Evolutionary conservation across 1,284 basidiomycete species (phyloP).

Genomic region (Fistulinella cinereoalba): DNA sequence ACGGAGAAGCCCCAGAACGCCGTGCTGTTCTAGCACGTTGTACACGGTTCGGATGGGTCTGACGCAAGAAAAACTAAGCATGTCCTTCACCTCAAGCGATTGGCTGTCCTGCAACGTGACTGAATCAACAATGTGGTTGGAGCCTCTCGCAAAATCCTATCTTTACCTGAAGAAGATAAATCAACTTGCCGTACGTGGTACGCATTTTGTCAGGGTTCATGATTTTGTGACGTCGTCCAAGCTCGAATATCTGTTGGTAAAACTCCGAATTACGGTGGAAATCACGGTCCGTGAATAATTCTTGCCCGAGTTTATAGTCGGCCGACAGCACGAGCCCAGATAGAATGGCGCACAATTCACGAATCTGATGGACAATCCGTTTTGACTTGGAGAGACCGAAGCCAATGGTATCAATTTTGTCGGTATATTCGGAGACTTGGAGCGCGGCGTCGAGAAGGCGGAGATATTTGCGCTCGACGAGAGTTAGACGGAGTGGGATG

Average conservation of each 20-base stretch:
- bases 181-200: conserved; percentile 80
- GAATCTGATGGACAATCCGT: conserved; percentile 77
- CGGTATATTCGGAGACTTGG: conserved; percentile 79
- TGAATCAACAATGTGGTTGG: conserved; percentile 2
- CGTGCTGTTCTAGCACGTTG: conserved; percentile 56
- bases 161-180: conserved; percentile 73
- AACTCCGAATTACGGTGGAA: conserved; percentile 74
- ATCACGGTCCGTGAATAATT: conserved; percentile 73
- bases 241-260: conserved; percentile 72
- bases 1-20: conserved; percentile 63
- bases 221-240: conserved; percentile 80
- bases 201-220: conserved; percentile 87
- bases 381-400: conserved; percentile 74
- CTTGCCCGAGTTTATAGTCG: conserved; percentile 82
- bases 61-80: conserved; percentile 73
- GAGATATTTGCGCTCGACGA: conserved; percentile 73
- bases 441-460: conserved; percentile 78
- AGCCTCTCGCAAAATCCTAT: background rate
- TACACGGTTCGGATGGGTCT: conserved; percentile 72
- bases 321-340: conserved; percentile 74
- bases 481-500: conserved; percentile 71
- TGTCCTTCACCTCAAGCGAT: conserved; percentile 68
- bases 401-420: conserved; percentile 77
- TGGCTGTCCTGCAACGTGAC: conserved; percentile 63
- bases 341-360: conserved; percentile 79